Evolutionary conservation across 306 rosid genomes (phyloP).

Genomic region (Lagenaria siceraria): DNA sequence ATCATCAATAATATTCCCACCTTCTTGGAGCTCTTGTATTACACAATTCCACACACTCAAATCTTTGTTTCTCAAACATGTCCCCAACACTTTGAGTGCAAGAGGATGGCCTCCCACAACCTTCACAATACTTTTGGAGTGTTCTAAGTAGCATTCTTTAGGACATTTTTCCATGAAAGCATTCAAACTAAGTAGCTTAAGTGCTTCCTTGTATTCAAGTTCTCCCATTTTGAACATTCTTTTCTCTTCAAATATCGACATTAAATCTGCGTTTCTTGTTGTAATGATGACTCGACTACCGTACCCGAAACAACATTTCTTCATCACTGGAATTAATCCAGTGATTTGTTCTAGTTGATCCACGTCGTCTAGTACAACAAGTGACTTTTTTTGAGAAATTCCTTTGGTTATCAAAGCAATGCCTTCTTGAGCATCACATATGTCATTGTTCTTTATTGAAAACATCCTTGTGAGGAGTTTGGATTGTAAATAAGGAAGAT

Average conservation of each 20-base stretch:
- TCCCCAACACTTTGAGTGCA: slow-evolving; percentile 7
- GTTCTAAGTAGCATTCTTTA: not conserved
- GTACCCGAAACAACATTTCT: not conserved
- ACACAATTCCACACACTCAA: not conserved
- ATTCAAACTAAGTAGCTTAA: not conserved
- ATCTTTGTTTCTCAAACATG: not conserved
- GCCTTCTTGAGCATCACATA: not conserved
- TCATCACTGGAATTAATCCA: not conserved
- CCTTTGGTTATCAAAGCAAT: not conserved
- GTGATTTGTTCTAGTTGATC: not conserved
- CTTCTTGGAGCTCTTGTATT: not conserved
- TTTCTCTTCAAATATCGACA: not conserved
- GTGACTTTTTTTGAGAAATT: not conserved
- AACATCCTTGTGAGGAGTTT: not conserved
- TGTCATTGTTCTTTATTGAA: not conserved
- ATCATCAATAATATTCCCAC: not conserved
- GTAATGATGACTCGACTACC: slow-evolving; percentile 15
- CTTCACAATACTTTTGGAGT: not conserved
- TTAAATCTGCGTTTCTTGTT: slow-evolving; percentile 8
- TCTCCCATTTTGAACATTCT: not conserved
- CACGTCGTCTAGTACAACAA: slow-evolving; percentile 7
- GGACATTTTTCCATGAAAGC: not conserved
- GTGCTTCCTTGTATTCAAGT: not conserved
- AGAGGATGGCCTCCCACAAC: slow-evolving; percentile 4
- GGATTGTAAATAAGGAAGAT: not conserved